Evolutionary conservation across 805 yeast species (phyloP).

Genomic region (Ogataea glucozyma): DNA sequence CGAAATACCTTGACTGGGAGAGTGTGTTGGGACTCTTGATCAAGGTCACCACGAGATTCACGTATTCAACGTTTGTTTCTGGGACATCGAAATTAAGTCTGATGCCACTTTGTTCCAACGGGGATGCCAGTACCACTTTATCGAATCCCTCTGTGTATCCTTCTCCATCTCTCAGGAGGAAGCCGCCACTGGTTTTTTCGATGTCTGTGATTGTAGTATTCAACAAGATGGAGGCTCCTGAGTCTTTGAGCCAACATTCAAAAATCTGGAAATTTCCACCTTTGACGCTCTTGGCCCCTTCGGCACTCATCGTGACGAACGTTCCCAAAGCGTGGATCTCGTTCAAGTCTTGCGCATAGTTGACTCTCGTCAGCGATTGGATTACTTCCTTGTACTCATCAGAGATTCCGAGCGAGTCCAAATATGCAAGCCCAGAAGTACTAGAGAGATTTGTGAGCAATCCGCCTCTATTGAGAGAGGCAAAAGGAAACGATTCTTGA

Average conservation of each 20-base stretch:
- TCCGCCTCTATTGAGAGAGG: conserved; percentile 22
- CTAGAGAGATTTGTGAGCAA: conserved; percentile 28
- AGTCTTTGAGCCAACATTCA: conserved; percentile 37
- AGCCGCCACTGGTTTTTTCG: conserved; percentile 2
- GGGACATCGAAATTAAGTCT: conserved; percentile 12
- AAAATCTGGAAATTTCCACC: conserved; percentile 53
- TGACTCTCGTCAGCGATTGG: conserved; percentile 45
- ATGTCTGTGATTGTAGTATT: conserved; percentile 33
- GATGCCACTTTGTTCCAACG: conserved; percentile 37
- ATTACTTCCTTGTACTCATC: conserved; percentile 31
- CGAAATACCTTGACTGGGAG: conserved; percentile 18
- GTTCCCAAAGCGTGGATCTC: conserved; percentile 45
- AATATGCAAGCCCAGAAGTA: conserved; percentile 28
- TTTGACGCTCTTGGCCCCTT: conserved; percentile 35
- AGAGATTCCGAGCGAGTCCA: conserved; percentile 29
- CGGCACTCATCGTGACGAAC: conserved; percentile 42
- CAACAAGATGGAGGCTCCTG: conserved; percentile 37
- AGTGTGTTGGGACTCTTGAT: conserved; percentile 25
- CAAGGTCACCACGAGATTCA: conserved; percentile 40
- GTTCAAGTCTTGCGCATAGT: conserved; percentile 43
- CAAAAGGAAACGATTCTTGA: conserved; percentile 39
- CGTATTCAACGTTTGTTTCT: conserved; percentile 21
- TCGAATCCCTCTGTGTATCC: conserved; percentile 34
- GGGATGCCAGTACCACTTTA: conserved; percentile 48
- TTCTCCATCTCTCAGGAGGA: conserved; percentile 4